Evolutionary conservation across 805 yeast genomes (phyloP).

Genomic region (Candida boleticola): DNA sequence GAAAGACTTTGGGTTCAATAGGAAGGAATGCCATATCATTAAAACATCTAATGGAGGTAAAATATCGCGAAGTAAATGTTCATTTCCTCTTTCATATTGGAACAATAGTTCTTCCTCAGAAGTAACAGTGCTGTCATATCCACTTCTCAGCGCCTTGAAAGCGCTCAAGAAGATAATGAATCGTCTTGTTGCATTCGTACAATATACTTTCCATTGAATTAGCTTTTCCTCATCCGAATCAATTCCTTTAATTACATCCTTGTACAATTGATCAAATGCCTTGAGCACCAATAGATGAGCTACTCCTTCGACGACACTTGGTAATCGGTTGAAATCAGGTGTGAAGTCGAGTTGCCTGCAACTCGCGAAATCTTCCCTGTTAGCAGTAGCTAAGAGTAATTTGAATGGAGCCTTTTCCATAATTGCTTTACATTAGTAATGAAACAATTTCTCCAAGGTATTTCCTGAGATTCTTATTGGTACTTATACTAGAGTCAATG

Average conservation of each 20-base stretch:
- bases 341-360: background rate
- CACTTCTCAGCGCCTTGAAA: slow-evolving; percentile 1
- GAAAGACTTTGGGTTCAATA: slow-evolving; percentile 16
- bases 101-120: background rate
- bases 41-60: slow-evolving; percentile 23
- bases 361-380: background rate
- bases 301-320: background rate
- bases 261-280: background rate
- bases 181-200: slow-evolving; percentile 20
- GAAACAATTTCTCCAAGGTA: too few species aligned
- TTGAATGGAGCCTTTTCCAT: background rate
- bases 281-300: slow-evolving; percentile 1
- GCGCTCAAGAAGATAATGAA: slow-evolving; percentile 20
- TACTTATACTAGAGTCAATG: too few species aligned
- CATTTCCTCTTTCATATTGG: background rate
- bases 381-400: background rate
- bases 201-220: slow-evolving; percentile 20
- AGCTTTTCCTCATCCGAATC: background rate
- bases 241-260: background rate
- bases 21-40: slow-evolving; percentile 22
- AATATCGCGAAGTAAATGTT: background rate
- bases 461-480: too few species aligned
- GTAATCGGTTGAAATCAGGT: background rate
- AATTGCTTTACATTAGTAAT: too few species aligned
- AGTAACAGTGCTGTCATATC: background rate